phyloP scores from a whole-genome alignment of 2,329 filamentous ascomycete species.

The Pseudogymnoascus sp. region DNA sequence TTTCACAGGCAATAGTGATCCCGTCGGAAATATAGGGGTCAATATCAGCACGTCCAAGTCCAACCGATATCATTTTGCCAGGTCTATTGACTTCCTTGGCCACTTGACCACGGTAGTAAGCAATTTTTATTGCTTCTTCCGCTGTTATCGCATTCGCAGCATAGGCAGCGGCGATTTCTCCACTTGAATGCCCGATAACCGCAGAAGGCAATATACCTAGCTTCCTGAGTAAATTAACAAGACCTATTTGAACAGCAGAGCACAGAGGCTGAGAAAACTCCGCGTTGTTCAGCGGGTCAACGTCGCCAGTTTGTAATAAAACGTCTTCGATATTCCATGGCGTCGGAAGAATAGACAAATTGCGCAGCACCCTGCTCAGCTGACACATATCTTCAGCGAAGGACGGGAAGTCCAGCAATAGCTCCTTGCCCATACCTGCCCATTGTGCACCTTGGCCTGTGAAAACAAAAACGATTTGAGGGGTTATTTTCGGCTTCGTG shows the following conservation, averaged over 20 bases:
- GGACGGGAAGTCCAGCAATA: background rate
- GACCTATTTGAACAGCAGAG: slow-evolving; percentile 17
- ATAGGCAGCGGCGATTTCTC: slow-evolving; percentile 37
- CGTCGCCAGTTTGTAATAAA: background rate
- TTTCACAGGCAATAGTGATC: slow-evolving; percentile 13
- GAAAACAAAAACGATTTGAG: slow-evolving; percentile 15
- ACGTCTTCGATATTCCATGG: background rate
- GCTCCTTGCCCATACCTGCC: slow-evolving; percentile 15
- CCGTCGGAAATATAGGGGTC: background rate
- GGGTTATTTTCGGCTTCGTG: background rate
- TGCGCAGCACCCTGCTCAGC: background rate
- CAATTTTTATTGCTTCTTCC: slow-evolving; percentile 13
- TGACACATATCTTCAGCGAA: slow-evolving; percentile 5
- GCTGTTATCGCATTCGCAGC: slow-evolving; percentile 14
- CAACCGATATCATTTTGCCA: slow-evolving; percentile 14
- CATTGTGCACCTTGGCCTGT: slow-evolving; percentile 23
- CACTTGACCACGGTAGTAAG: slow-evolving; percentile 13
- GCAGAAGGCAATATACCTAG: slow-evolving; percentile 25
- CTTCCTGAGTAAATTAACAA: slow-evolving; percentile 15
- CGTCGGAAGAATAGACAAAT: background rate
- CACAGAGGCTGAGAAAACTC: slow-evolving; percentile 21
- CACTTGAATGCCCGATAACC: slow-evolving; percentile 33
- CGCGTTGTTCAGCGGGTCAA: slow-evolving; percentile 38
- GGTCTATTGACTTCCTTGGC: background rate
- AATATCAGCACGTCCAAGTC: slow-evolving; percentile 6